Conservation (phyloP, 75 land plant species). For the Cunninghamia lanceolata region DNA sequence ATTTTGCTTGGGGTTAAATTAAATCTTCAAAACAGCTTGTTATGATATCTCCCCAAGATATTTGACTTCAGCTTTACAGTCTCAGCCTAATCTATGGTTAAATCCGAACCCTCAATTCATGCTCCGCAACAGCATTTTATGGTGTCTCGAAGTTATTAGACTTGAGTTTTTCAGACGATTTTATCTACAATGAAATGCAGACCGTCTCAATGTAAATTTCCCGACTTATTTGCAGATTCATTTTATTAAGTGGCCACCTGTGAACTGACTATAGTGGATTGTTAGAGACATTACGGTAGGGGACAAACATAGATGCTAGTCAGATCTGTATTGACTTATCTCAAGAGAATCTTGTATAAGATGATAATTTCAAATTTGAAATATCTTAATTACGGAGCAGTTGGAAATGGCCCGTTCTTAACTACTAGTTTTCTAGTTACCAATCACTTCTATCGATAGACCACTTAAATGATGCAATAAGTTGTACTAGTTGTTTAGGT, state of each 20-base stretch:
- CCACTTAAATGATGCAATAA: background rate
- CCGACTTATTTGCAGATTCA: background rate
- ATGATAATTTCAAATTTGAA: background rate
- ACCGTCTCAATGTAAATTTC: background rate
- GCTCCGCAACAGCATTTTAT: too few species aligned
- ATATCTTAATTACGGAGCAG: too few species aligned
- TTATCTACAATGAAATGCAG: background rate
- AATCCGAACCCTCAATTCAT: too few species aligned
- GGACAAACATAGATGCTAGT: background rate
- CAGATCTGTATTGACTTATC: background rate
- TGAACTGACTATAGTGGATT: background rate
- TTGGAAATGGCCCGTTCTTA: too few species aligned
- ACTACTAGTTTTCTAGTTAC: too few species aligned
- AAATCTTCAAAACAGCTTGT: too few species aligned
- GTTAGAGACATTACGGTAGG: background rate
- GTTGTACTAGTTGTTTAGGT: background rate
- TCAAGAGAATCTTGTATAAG: background rate
- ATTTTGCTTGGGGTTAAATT: too few species aligned
- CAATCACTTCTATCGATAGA: background rate
- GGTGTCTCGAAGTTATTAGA: too few species aligned
- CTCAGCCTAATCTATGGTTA: too few species aligned
- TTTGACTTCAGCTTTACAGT: too few species aligned
- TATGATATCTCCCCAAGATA: too few species aligned
- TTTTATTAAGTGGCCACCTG: background rate
- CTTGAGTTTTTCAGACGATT: too few species aligned